Conservation (phyloP, 805 yeast genomes). For the Wickerhamomyces pijperi region DNA sequence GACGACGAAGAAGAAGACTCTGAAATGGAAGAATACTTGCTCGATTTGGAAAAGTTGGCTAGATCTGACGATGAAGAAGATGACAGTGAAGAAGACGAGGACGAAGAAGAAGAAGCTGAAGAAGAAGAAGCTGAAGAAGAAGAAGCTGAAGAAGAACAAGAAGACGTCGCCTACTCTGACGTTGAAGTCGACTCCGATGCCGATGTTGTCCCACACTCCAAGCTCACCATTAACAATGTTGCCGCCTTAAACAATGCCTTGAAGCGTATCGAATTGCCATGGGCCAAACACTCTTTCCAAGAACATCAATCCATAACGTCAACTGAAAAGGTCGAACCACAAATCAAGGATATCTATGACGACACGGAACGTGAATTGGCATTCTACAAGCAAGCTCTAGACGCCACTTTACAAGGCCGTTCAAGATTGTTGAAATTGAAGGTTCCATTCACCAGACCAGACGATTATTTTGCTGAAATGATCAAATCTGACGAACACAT, state of each 20-base stretch:
- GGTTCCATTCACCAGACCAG: constrained; percentile 85
- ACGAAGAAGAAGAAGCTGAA: constrained; percentile 31
- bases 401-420: constrained; percentile 69
- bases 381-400: constrained; percentile 87
- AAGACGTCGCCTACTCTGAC: constrained; percentile 80
- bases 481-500: constrained; percentile 95
- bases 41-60: constrained; percentile 44
- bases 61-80: constrained; percentile 36
- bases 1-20: constrained; percentile 34
- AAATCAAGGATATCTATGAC: constrained; percentile 80
- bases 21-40: constrained; percentile 31
- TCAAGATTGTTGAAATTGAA: constrained; percentile 52
- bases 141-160: constrained; percentile 55
- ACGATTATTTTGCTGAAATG: constrained; percentile 98
- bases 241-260: constrained; percentile 71
- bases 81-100: constrained; percentile 27
- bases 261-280: constrained; percentile 50
- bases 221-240: constrained; percentile 75
- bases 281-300: constrained; percentile 56
- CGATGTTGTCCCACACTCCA: constrained; percentile 86
- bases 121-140: constrained; percentile 37
- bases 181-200: constrained; percentile 92
- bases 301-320: constrained; percentile 76
- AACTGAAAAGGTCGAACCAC: constrained; percentile 44
- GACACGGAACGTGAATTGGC: constrained; percentile 94